Base-by-base conservation (phyloP, 768 basidiomycete genomes). In the Mycena venus region DNA sequence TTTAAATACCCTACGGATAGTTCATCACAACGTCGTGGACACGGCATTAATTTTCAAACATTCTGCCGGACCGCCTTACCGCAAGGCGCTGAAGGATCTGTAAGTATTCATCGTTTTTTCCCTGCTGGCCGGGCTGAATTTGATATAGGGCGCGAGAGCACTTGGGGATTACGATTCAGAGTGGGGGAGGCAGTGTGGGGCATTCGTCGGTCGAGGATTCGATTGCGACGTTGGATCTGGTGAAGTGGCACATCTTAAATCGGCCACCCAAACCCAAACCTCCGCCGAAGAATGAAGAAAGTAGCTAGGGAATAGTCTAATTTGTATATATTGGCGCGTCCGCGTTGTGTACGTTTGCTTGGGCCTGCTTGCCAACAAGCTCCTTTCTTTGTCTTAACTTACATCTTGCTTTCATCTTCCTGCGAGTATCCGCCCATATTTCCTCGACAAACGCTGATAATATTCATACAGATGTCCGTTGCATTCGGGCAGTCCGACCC, bases 201-300 rank as follows among this genome's bases (percentile, higher is more conserved):
- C 98, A 99, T 85, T 96, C 94, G 60, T 96, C 96, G 0, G 86
- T 95, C 0, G 97, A 97, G 82, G 98, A 99, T 84, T 96, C 96
- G 0, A 83, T 91, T 27, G 95, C 96, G 1, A 96, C 98, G 2
- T 87, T 99, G 47, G 94, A 99, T 78, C 90, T 98, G 23, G 93
- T 99, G 25, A 89, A 93, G 73, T 96, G 94, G 93, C 91, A 93
- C 82, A 85, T 97, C 60, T 81, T 93, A n/a, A 71, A 72, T 34
- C 59, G 58, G n/a, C 55, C 60, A 34, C 40, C 74, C 40, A 75
- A 60, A 31, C 70, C 66, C 12, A 72, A 64, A 56, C 42, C 69
- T 12, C 44, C 29, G 25, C 55, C 44, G 6, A 36, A 63, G 25
- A 68, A 25, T 9, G 49, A 27, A 42, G 23, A 60, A 12, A 70